Evolutionary conservation across 768 basidiomycete species (phyloP).

Genomic region (Phaeotremella skinneri): DNA sequence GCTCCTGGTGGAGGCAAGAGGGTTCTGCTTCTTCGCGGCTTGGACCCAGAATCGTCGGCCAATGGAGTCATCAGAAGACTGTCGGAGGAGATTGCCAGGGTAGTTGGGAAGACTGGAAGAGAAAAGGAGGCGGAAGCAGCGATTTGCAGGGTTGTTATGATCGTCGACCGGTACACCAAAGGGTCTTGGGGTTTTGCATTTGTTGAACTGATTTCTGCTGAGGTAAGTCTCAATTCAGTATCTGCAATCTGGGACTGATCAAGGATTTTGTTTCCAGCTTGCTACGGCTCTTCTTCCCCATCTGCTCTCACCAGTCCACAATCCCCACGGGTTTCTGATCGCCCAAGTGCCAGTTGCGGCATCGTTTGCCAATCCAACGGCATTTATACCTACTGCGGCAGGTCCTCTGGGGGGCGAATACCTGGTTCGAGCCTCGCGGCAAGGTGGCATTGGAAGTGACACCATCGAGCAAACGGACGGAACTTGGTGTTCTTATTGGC

Average conservation of each 20-base stretch:
- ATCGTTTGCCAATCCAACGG: conserved; percentile 87
- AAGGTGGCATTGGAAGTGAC: conserved; percentile 37
- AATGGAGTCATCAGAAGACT: conserved; percentile 83
- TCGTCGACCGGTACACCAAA: conserved; percentile 82
- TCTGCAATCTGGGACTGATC: conserved; percentile 11
- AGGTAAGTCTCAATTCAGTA: conserved; percentile 58
- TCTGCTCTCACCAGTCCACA: conserved; percentile 80
- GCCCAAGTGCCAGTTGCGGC: conserved; percentile 83
- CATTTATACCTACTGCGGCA: conserved; percentile 64
- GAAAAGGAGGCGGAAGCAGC: conserved; percentile 73
- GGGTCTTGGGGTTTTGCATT: conserved; percentile 92
- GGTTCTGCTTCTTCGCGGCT: conserved; percentile 82
- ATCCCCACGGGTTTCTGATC: conserved; percentile 92
- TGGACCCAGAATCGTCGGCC: conserved; percentile 82
- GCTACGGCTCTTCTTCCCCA: conserved; percentile 76
- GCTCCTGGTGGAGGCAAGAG: conserved; percentile 59
- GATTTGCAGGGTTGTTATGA: conserved; percentile 80
- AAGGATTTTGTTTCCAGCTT: conserved; percentile 59
- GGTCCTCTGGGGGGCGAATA: conserved; percentile 37
- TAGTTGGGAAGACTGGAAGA: conserved; percentile 27
- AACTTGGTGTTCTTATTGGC: conserved; percentile 66
- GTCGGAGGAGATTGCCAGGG: conserved; percentile 68
- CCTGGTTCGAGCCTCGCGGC: conserved; percentile 24
- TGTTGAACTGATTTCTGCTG: conserved; percentile 80
- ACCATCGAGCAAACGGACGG: conserved; percentile 34